Base-by-base conservation (phyloP, 2,329 filamentous ascomycete species). In the Ceratocystis albifundus region DNA sequence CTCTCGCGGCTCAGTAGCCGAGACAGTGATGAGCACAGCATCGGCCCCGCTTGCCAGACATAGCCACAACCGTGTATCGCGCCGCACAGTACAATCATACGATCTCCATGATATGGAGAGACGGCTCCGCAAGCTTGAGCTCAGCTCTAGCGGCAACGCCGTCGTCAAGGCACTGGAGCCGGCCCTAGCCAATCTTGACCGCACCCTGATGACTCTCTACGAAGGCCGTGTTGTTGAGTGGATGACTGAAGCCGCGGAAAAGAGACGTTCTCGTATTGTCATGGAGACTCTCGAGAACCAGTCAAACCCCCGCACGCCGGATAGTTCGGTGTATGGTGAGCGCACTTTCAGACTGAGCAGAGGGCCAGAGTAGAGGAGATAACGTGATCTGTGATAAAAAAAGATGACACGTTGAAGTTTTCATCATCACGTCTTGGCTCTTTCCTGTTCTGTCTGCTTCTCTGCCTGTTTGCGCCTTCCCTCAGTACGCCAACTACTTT, bases 81-180 rank as follows among this genome's bases (percentile, higher is more conserved):
- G 67, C 25, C 61, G 65, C 65, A 17, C 59, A 30, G 45, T 44
- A 4, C 65, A 66, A 22, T 36, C 61, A 67, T 73, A 75, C 22
- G 78, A 76, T 6, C 71, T 79, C 17, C 74, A 74, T 28, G 80
- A 82, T 48, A 77, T 81, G 72, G 79, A 81, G 69, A 74, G 74
- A 10, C 76, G 80, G 0, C 71, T 82, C 12, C 75, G 76, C 5
- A 73, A 74, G 17, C 74, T 82, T 1, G 80, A 82, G 71, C 55
- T 59, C 17, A 74, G 75, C 17, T 78, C 79, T 62, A 59, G 62
- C 30, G 76, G 78, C 50, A 78, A 81, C 48, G 72, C 77, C 2
- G 78, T 78, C 76, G 71, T 79, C 53, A 73, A 75, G 15, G 76
- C 78, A 1, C 71, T 82, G 30, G 72, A 77, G 1, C 77, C 79